A percentile compares a stretch with the other conserved stretches of the same genome.
Evolutionary conservation across 495 filamentous ascomycete species (phyloP).

Genomic region (Hypoxylon lienhwacheense): DNA sequence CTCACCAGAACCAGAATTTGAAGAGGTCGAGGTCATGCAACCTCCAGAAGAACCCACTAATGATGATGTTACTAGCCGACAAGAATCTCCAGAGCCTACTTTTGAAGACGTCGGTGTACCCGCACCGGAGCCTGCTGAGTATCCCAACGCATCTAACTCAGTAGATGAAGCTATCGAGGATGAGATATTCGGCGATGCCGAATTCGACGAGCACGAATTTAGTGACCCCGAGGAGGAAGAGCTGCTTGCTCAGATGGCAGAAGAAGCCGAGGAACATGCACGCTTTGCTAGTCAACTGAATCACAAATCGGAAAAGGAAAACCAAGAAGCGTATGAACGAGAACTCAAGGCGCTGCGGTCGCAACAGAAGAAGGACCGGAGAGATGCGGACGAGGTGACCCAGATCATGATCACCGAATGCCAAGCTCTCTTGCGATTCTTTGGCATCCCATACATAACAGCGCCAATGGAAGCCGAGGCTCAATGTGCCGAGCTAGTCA

Average conservation of each 20-base stretch:
- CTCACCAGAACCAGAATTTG: conserved; percentile 41
- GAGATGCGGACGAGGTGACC: conserved; percentile 94
- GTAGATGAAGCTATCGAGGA: conserved; percentile 27
- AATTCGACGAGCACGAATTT: conserved; percentile 53
- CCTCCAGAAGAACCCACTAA: conserved; percentile 23
- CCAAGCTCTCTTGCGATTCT: conserved; percentile 84
- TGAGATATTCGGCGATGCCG: conserved; percentile 44
- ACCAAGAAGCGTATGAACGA: conserved; percentile 75
- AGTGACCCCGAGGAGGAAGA: conserved; percentile 92
- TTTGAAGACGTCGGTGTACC: conserved; percentile 53
- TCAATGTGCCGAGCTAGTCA: conserved; percentile 90
- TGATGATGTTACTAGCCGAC: conserved; percentile 17
- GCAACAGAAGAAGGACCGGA: conserved; percentile 94
- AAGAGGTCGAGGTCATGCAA: conserved; percentile 35
- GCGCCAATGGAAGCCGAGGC: conserved; percentile 99
- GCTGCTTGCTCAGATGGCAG: conserved; percentile 77
- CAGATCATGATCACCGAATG: conserved; percentile 94
- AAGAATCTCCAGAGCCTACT: conserved; percentile 53
- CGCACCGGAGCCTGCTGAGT: conserved; percentile 10
- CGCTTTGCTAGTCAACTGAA: conserved; percentile 87
- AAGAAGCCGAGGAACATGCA: conserved; percentile 88
- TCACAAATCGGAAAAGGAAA: conserved; percentile 62
- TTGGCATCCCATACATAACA: conserved; percentile 94
- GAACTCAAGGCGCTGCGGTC: conserved; percentile 82
- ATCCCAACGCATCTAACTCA: conserved; percentile 1